A percentile compares a stretch with the other conserved stretches of the same genome.
phyloP scores from a whole-genome alignment of 257 asterid species.

The Solanum chiquidenum region DNA sequence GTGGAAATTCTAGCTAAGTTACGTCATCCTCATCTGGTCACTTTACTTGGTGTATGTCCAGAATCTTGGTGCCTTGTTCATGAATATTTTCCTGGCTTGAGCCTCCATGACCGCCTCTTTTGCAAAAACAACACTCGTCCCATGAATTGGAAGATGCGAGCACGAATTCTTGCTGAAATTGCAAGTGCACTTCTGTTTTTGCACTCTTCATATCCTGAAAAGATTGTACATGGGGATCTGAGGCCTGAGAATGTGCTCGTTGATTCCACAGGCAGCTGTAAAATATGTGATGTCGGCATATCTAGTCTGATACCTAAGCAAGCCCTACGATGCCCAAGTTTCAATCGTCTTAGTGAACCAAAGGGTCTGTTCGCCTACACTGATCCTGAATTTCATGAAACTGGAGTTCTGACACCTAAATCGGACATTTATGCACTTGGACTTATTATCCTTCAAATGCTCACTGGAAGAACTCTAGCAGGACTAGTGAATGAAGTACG shows the following conservation, averaged over 20 bases:
- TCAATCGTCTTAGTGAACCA: slow-evolving; percentile 32
- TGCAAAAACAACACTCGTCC: slow-evolving; percentile 20
- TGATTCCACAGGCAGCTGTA: slow-evolving; percentile 41
- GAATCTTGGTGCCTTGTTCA: slow-evolving; percentile 62
- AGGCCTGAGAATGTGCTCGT: slow-evolving; percentile 67
- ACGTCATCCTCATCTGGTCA: slow-evolving; percentile 53
- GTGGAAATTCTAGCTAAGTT: slow-evolving; percentile 44
- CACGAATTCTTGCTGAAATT: slow-evolving; percentile 44
- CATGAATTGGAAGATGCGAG: slow-evolving; percentile 65
- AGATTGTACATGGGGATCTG: slow-evolving; percentile 54
- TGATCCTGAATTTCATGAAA: slow-evolving; percentile 62
- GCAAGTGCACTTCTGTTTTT: slow-evolving; percentile 56
- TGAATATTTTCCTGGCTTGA: slow-evolving; percentile 64
- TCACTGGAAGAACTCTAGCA: slow-evolving; percentile 48
- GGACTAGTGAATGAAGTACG: slow-evolving; percentile 41
- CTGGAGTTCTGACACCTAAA: slow-evolving; percentile 39
- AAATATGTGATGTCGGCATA: slow-evolving; percentile 53
- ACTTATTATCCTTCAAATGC: slow-evolving; percentile 53
- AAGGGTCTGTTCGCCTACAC: slow-evolving; percentile 37
- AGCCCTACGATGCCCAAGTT: slow-evolving; percentile 55
- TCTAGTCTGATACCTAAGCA: slow-evolving; percentile 38
- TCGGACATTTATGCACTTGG: slow-evolving; percentile 78
- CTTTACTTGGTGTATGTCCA: slow-evolving; percentile 56
- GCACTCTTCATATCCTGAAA: slow-evolving; percentile 42
- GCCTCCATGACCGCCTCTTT: slow-evolving; percentile 46